Conservation (phyloP, 2,329 filamentous ascomycete species). For the Magnaporthales sp. region DNA sequence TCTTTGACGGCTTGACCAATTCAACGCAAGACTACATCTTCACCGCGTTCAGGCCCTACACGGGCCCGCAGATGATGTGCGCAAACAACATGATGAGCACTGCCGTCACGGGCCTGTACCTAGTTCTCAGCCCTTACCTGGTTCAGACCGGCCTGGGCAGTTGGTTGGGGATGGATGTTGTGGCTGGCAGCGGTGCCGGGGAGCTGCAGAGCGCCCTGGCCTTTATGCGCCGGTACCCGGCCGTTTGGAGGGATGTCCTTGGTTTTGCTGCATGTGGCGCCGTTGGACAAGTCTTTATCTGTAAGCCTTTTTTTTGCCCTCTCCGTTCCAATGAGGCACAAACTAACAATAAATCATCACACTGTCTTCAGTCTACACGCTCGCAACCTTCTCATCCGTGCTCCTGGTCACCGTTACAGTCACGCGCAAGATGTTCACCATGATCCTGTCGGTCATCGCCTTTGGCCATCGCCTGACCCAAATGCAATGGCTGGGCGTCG, state of each 20-base stretch:
- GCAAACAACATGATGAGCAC: constrained; percentile 89
- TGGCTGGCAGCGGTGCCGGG: constrained; percentile 53
- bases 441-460: constrained; percentile 91
- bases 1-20: constrained; percentile 95
- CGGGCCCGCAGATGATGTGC: constrained; percentile 98
- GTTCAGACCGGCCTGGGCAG: constrained; percentile 56
- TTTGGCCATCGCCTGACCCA: constrained; percentile 79
- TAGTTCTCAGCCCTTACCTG: constrained; percentile 73
- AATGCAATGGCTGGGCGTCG: constrained; percentile 94
- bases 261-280: constrained; percentile 87
- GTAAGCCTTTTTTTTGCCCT: constrained; percentile 35
- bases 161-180: constrained; percentile 58
- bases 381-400: constrained; percentile 84
- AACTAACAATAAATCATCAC: constrained; percentile 12
- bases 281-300: constrained; percentile 93
- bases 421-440: constrained; percentile 97
- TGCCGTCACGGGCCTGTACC: constrained; percentile 64
- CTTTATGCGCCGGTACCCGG: constrained; percentile 73
- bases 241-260: constrained; percentile 78
- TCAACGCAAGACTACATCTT: constrained; percentile 96
- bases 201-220: constrained; percentile 72
- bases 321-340: neutral
- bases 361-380: constrained; percentile 62
- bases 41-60: constrained; percentile 65
- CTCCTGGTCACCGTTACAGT: constrained; percentile 94